These are phyloP conservation scores for Plasmodium knowlesi DNA, from an alignment of 169 alveolate species.

Conservation along the genomic window DNA sequence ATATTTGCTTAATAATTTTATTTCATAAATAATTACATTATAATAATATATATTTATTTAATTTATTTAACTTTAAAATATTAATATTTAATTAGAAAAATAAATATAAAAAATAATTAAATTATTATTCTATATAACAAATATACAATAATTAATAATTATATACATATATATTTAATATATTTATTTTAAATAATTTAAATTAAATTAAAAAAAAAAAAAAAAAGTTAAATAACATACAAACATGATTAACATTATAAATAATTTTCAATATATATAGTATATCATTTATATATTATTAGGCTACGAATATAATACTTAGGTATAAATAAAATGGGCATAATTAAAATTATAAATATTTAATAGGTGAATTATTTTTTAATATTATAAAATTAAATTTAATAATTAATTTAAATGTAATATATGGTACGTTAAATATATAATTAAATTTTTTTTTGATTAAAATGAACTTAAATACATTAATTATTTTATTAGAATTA, in stretches of 20 bases:
- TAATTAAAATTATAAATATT: not conserved
- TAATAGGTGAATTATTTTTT: not conserved
- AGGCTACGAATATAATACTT: not conserved
- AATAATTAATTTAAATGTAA: not conserved
- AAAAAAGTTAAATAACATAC: not conserved
- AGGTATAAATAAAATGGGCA: not conserved
- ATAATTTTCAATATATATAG: not conserved
- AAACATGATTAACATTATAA: not conserved
- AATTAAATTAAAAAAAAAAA: not conserved
- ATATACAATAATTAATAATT: too few relatives aligned
- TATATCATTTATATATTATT: not conserved
- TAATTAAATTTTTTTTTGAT: not conserved
- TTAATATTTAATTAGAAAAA: too few relatives aligned
- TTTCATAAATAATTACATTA: too few relatives aligned
- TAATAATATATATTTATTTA: too few relatives aligned
- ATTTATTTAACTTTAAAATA: too few relatives aligned
- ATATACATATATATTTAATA: too few relatives aligned
- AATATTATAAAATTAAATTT: not conserved
- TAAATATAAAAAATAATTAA: too few relatives aligned
- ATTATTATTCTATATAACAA: too few relatives aligned
- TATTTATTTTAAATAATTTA: not conserved
- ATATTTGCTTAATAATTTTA: too few relatives aligned
- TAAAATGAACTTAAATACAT: not conserved
- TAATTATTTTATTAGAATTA: too few relatives aligned
- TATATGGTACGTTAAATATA: not conserved